These are phyloP conservation scores for Eruca vesicaria DNA, from an alignment of 441 rosid species.

Conservation along the genomic window DNA sequence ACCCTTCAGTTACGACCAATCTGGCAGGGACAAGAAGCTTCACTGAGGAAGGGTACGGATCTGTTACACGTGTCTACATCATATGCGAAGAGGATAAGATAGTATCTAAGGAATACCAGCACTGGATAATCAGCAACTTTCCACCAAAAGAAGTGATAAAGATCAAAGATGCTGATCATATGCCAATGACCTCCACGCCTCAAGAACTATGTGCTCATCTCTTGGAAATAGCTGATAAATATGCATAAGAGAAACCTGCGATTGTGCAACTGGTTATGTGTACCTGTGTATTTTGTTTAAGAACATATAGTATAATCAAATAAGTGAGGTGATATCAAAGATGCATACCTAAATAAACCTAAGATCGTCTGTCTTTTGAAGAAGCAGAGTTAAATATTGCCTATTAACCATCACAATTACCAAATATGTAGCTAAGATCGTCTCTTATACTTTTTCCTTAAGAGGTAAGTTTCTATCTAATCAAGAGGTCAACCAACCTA, in stretches of 20 bases:
- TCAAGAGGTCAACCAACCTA: background rate
- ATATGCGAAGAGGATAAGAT: conserved; percentile 28
- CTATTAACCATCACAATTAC: too few relatives aligned
- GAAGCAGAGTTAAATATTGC: too few relatives aligned
- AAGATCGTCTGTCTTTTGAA: too few relatives aligned
- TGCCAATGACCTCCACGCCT: conserved; percentile 37
- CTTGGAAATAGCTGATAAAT: background rate
- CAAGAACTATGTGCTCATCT: conserved; percentile 24
- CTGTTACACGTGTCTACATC: conserved; percentile 26
- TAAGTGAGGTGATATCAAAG: too few relatives aligned
- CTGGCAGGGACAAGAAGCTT: conserved; percentile 28
- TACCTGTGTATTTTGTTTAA: too few relatives aligned
- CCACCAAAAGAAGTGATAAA: background rate
- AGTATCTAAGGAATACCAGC: conserved; percentile 31
- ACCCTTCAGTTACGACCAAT: conserved; percentile 27
- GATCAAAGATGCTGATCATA: conserved; percentile 26
- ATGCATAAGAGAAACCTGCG: background rate
- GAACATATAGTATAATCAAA: too few relatives aligned
- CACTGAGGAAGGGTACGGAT: conserved; percentile 41
- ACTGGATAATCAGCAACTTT: conserved; percentile 36
- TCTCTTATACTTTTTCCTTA: too few relatives aligned
- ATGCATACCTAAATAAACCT: too few relatives aligned
- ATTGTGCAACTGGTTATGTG: too few relatives aligned
- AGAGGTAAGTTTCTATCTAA: background rate
- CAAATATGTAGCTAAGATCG: too few relatives aligned